Conservation (phyloP, 495 filamentous ascomycete species). For the Xylaria longipes region DNA sequence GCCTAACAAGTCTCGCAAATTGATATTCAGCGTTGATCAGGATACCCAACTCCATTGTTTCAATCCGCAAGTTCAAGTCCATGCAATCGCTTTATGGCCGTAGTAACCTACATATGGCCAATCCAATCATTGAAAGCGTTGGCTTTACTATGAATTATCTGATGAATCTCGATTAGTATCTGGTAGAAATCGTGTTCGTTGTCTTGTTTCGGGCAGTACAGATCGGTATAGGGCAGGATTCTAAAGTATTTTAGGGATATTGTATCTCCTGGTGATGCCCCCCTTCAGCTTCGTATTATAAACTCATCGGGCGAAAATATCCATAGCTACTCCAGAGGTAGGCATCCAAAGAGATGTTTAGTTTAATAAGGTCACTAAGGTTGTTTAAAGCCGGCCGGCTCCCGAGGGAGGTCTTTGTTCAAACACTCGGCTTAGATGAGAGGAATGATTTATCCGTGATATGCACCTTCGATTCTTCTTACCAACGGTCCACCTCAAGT, state of each 20-base stretch:
- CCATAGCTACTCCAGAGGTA: no score
- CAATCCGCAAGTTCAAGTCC: neutral
- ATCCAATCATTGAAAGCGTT: neutral
- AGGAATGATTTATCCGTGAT: neutral
- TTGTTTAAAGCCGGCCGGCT: no score
- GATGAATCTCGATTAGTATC: neutral
- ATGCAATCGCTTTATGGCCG: neutral
- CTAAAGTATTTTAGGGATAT: no score
- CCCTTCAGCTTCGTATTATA: no score
- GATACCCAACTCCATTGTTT: conserved; percentile 10
- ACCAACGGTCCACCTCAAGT: no score
- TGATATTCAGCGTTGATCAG: conserved; percentile 25
- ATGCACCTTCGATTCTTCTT: neutral
- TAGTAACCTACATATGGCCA: neutral
- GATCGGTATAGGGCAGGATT: no score
- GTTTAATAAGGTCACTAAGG: no score
- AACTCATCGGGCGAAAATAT: no score
- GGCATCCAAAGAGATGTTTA: no score
- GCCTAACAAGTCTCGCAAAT: conserved; percentile 13
- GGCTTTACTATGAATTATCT: neutral
- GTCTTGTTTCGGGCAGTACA: neutral
- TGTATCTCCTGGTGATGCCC: no score
- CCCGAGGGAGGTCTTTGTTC: no score
- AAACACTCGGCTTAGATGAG: neutral
- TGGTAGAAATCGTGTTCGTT: neutral